Evolutionary conservation across 2,329 filamentous ascomycete species (phyloP).

Genomic region (Davidsoniella virescens): DNA sequence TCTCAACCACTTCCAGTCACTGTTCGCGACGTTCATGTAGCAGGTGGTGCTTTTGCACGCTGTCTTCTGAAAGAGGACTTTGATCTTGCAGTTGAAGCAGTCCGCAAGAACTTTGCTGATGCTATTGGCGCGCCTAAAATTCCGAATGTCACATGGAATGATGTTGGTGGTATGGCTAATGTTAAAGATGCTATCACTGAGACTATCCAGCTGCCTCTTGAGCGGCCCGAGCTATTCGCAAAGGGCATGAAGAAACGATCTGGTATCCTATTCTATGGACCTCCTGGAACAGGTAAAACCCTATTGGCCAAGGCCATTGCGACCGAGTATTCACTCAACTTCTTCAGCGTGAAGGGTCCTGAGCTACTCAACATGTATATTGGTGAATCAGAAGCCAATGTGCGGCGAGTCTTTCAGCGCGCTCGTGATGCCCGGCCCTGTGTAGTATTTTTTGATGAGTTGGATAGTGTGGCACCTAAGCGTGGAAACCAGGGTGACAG

Average conservation of each 20-base stretch:
- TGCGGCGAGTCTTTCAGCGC: conserved; percentile 74
- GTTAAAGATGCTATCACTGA: conserved; percentile 96
- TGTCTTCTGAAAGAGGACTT: conserved; percentile 74
- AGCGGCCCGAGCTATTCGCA: conserved; percentile 82
- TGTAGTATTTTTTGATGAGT: conserved; percentile 84
- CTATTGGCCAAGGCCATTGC: conserved; percentile 86
- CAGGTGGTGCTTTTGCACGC: conserved; percentile 64
- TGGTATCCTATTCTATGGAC: conserved; percentile 82
- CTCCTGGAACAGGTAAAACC: conserved; percentile 82
- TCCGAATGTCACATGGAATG: conserved; percentile 89
- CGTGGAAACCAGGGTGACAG: conserved; percentile 94
- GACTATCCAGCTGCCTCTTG: conserved; percentile 84
- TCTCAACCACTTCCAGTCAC: conserved; percentile 31
- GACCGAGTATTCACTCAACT: conserved; percentile 85
- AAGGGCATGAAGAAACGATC: conserved; percentile 97
- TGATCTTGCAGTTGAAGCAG: conserved; percentile 83
- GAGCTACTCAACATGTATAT: conserved; percentile 94
- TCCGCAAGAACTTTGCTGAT: conserved; percentile 94
- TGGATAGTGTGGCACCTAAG: conserved; percentile 90
- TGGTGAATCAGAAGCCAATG: conserved; percentile 83
- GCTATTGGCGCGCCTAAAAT: conserved; percentile 96
- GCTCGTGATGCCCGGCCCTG: conserved; percentile 75
- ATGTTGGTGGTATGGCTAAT: conserved; percentile 82
- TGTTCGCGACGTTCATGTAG: conserved; percentile 69
- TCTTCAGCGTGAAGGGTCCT: conserved; percentile 85